Base-by-base conservation (phyloP, 805 yeast genomes). In the Jamesozyma hellenica region DNA sequence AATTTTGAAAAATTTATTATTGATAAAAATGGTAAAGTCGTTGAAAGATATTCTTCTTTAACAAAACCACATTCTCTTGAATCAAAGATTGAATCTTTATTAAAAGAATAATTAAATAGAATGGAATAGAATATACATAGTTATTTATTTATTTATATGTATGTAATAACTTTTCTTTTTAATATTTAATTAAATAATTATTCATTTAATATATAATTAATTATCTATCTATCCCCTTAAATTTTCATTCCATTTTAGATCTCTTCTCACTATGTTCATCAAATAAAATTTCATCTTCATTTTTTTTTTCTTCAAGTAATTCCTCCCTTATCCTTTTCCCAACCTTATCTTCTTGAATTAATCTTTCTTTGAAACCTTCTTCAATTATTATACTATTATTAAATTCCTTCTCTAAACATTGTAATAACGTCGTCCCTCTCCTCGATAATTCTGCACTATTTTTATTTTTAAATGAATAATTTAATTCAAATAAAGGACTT, bases 401-500 rank as follows among this genome's bases (percentile, higher is more conserved):
- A 39, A 67, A 64, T 56, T 92, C 98, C 50, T 77, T 79, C 40
- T 79, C 72, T 32, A 92, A 69, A 47, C 87, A 76, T 2, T 79
- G 75, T 39, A 92, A 65, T 49, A 92, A 66, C 2, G 95, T 82
- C 39, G 75, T 73, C 49, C 94, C 81, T 50, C 98, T 71, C 62
- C 97, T 73, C 6, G 81, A 71, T 29, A 92, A 64, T 60, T 92
- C 98, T 3, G 74, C 66, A 0, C 85, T 70, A 4, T 82, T 77
- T 51, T 96, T 71, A 40, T 87, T 78, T 48, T 83, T 82, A 53
- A 92, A 73, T 63, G 83, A 87, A 68, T 83, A 87, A 60, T 92
- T 95, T 55, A 85, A 81, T 48, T 86, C 75, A 64, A 90, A 87
- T 54, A 85, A 63, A 4, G 90, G 83, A 11, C 83, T 77, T 32